phyloP scores from a whole-genome alignment of 306 rosid genomes.

The Elaeagnus macrophylla region DNA sequence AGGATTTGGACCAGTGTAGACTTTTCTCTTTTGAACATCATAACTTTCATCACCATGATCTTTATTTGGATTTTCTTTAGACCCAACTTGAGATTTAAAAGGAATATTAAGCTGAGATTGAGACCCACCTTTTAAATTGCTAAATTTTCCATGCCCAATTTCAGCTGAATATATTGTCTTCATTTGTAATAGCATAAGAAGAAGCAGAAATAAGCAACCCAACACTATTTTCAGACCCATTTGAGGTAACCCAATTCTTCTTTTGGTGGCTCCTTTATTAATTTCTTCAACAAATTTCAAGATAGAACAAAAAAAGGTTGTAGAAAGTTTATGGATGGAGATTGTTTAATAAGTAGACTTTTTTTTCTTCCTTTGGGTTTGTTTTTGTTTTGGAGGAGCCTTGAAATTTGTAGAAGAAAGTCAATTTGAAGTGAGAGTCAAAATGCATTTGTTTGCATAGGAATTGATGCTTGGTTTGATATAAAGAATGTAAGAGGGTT shows the following conservation, averaged over 20 bases:
- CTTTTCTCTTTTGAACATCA: slow-evolving; percentile 65
- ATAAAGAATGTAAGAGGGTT: neutral
- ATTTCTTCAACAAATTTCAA: neutral
- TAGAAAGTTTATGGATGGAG: neutral
- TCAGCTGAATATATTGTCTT: slow-evolving; percentile 36
- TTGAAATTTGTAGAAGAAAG: slow-evolving; percentile 44
- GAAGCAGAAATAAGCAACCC: slow-evolving; percentile 33
- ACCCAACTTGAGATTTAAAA: slow-evolving; percentile 17
- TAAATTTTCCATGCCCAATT: slow-evolving; percentile 22
- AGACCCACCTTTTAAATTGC: slow-evolving; percentile 22
- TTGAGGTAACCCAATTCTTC: slow-evolving; percentile 34
- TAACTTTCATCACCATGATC: slow-evolving; percentile 29
- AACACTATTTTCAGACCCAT: slow-evolving; percentile 28
- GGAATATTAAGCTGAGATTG: slow-evolving; percentile 20
- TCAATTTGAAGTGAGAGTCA: slow-evolving; percentile 44
- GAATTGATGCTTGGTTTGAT: slow-evolving; percentile 31
- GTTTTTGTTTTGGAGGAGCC: slow-evolving; percentile 3
- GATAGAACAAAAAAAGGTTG: neutral
- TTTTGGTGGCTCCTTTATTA: slow-evolving; percentile 24
- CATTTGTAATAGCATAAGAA: slow-evolving; percentile 33
- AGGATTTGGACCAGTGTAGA: slow-evolving; percentile 90
- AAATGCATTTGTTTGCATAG: slow-evolving; percentile 30
- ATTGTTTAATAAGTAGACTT: slow-evolving; percentile 15
- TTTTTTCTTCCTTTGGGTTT: slow-evolving; percentile 13
- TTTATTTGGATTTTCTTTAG: slow-evolving; percentile 19